phyloP scores from a whole-genome alignment of 2,329 filamentous ascomycete genomes.

The Lachnellula hyalina region DNA sequence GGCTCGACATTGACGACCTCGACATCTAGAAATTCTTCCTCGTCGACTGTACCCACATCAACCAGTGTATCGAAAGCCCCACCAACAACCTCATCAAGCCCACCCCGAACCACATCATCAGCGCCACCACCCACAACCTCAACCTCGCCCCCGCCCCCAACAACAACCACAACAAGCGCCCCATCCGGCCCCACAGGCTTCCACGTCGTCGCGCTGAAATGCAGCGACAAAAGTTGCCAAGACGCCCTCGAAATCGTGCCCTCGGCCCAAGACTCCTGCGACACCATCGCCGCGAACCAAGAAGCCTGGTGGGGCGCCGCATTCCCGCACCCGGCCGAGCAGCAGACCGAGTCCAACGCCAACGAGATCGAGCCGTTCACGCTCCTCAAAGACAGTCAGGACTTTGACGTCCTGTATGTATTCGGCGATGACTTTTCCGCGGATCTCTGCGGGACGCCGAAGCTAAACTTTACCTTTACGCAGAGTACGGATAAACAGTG shows the following conservation, averaged over 20 bases:
- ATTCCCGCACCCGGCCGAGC: neutral
- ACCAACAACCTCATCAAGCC: too few relatives aligned
- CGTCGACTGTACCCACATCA: neutral
- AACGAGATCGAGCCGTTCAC: neutral
- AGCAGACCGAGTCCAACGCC: neutral
- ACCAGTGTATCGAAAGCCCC: neutral
- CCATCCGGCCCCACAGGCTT: neutral
- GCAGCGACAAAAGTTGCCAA: neutral
- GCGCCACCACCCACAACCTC: neutral
- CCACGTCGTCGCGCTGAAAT: neutral
- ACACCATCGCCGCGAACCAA: neutral
- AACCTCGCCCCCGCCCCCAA: too few relatives aligned
- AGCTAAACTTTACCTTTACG: neutral
- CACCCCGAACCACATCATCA: neutral
- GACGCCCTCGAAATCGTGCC: neutral
- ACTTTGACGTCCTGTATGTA: neutral
- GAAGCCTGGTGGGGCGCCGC: neutral
- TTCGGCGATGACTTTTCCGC: neutral
- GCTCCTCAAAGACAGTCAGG: neutral
- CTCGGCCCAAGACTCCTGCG: neutral
- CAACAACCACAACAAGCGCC: neutral
- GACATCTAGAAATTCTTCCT: neutral
- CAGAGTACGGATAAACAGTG: neutral
- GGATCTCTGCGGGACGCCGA: neutral
- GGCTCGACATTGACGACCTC: too few relatives aligned